These are phyloP conservation scores for Phalaenopsis hybrid DNA, from an alignment of 116 monocot species.

Conservation along the genomic window DNA sequence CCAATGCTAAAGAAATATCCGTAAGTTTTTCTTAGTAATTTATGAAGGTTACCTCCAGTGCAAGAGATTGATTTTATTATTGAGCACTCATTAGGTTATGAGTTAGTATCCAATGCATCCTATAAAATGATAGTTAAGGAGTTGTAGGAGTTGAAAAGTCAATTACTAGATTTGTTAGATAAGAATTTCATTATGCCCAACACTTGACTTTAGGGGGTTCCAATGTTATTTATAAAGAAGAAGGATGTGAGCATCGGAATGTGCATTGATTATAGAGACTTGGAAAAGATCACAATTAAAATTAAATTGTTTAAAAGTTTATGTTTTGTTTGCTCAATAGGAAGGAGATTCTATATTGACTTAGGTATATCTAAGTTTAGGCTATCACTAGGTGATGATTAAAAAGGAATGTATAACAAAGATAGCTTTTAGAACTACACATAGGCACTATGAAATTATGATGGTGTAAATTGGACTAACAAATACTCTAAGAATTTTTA, in stretches of 20 bases:
- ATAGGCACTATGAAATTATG: slow-evolving; percentile 7
- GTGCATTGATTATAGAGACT: not conserved
- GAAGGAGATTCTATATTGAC: not conserved
- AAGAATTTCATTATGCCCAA: not conserved
- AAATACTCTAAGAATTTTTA: not conserved
- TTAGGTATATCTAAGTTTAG: not conserved
- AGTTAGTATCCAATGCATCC: no score
- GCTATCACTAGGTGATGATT: slow-evolving; percentile 1
- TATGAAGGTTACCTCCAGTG: no score
- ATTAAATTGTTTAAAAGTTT: not conserved
- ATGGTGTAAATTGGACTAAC: not conserved
- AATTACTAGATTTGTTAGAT: no score
- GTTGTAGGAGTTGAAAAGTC: no score
- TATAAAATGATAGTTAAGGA: no score
- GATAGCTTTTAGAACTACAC: not conserved
- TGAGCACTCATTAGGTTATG: no score
- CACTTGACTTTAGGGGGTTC: not conserved
- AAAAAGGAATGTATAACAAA: not conserved
- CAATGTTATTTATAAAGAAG: not conserved
- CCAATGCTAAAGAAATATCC: no score
- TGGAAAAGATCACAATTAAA: not conserved
- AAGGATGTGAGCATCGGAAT: not conserved
- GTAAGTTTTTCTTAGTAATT: no score
- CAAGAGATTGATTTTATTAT: no score
- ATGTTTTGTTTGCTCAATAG: slow-evolving; percentile 3